Base-by-base conservation (phyloP, 441 rosid species). In the Kokia cookei region DNA sequence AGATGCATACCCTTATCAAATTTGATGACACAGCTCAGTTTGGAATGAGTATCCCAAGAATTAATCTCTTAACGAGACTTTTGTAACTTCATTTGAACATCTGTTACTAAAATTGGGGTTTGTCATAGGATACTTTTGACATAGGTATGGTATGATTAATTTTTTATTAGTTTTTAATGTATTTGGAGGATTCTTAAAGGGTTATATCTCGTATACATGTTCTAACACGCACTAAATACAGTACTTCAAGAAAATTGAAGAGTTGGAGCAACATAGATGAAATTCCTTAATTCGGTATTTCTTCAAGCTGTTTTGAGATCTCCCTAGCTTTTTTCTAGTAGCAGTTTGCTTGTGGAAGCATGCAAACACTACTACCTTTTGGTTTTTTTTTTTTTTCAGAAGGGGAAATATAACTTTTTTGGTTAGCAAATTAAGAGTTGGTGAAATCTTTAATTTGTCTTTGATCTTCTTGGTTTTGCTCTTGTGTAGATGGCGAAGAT, bases 401-500 rank as follows among this genome's bases (percentile, higher is more conserved):
- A 40, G 8, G n/a, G 68, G 29, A 40, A 35, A 15, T 42, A 63
- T 63, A 7, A 9, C 47, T 35, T 63, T 60, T 62, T 47, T 66
- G 22, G 24, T 13, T 48, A 66, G 40, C 57, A 47, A 66, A 66
- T 47, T 66, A 66, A 40, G n/a, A 26, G 48, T 47, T 66, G 40
- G 55, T 66, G 24, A 14, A 24, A 26, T 45, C 32, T 48, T 17
- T 35, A 26, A 29, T 9, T 67, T 26, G n/a, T 37, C 45, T 48
- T 43, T 68, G 35, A 67, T 50, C 7, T 26, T 50, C 19, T 8
- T 55, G 32, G 32, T 71, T 76, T 65, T 64, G n/a, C 50, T 61
- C 48, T 19, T 71, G 50, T 76, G 66, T 82, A 91, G 98, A 89
- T 82, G 88, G 80, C 43, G 87, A 89, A 62, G 76, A 73, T 76